phyloP scores from a whole-genome alignment of 2,329 filamentous ascomycete species.

The Dothistroma pini region DNA sequence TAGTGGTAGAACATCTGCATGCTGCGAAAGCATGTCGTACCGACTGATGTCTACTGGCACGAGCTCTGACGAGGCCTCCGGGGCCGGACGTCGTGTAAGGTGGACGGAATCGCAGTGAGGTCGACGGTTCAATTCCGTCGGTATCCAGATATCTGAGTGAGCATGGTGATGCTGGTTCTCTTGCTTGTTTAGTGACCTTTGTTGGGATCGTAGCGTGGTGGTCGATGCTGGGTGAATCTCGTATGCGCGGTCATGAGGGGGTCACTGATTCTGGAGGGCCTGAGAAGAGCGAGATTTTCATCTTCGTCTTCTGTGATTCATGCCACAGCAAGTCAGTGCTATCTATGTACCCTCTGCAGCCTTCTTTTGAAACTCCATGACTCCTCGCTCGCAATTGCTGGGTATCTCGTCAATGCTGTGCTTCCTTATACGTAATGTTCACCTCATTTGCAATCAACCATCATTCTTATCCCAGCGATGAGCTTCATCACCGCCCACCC shows the following conservation, averaged over 20 bases:
- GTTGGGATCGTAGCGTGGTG: too few species aligned
- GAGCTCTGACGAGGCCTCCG: background rate
- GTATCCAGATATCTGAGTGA: background rate
- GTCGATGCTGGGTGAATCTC: too few species aligned
- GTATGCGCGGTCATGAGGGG: too few species aligned
- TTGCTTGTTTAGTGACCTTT: too few species aligned
- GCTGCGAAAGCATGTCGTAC: background rate
- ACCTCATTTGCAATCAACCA: background rate
- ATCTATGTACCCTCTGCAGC: background rate
- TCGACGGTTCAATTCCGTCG: background rate
- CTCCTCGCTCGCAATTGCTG: conserved; percentile 1
- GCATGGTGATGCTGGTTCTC: too few species aligned
- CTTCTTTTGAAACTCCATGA: background rate
- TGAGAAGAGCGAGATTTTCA: background rate
- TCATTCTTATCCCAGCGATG: conserved; percentile 65
- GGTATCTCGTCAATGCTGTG: conserved; percentile 13
- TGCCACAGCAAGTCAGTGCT: background rate
- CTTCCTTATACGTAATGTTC: background rate
- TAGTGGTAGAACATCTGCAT: background rate
- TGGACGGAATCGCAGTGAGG: background rate
- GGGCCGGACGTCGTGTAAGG: background rate
- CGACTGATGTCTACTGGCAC: background rate
- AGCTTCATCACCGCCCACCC: conserved; percentile 80
- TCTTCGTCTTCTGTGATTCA: background rate
- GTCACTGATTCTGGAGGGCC: too few species aligned